phyloP scores from a whole-genome alignment of 805 yeast genomes.

The Blastobotrys parvus region DNA sequence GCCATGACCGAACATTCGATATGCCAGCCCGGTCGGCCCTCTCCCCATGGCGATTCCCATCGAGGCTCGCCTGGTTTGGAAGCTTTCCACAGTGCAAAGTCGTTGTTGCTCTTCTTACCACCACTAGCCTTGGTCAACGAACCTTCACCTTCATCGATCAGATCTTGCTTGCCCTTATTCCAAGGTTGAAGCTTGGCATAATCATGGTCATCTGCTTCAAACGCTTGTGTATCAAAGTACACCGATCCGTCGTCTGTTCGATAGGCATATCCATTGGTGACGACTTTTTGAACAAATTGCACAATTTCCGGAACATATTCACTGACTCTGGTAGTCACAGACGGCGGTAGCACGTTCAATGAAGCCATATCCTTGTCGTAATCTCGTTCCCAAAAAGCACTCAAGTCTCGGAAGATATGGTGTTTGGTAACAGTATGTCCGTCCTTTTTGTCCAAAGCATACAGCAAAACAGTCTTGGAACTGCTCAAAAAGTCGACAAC shows the following conservation, averaged over 20 bases:
- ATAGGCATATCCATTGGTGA: slow-evolving; percentile 77
- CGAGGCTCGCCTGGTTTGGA: slow-evolving; percentile 96
- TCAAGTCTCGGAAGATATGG: slow-evolving; percentile 66
- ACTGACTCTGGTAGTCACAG: slow-evolving; percentile 85
- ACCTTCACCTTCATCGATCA: slow-evolving; percentile 94
- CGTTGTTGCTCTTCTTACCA: slow-evolving; percentile 67
- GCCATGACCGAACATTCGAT: slow-evolving; percentile 99
- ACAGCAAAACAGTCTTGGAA: slow-evolving; percentile 71
- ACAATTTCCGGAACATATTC: slow-evolving; percentile 94
- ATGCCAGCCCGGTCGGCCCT: slow-evolving; percentile 99
- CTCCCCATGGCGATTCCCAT: slow-evolving; percentile 96
- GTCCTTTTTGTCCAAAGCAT: slow-evolving; percentile 56
- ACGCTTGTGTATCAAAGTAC: slow-evolving; percentile 83
- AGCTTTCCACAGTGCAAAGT: slow-evolving; percentile 95
- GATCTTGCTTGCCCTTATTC: slow-evolving; percentile 83
- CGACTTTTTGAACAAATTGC: slow-evolving; percentile 64
- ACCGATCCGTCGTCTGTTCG: slow-evolving; percentile 71
- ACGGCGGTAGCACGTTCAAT: slow-evolving; percentile 77
- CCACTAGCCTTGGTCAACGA: slow-evolving; percentile 46
- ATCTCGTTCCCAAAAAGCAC: slow-evolving; percentile 83
- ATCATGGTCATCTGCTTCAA: slow-evolving; percentile 66
- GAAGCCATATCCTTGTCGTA: slow-evolving; percentile 79
- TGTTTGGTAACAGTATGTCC: slow-evolving; percentile 83
- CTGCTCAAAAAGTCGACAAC: slow-evolving; percentile 33
- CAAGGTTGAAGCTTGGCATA: slow-evolving; percentile 98